phyloP scores from a whole-genome alignment of 768 basidiomycete genomes.

The Plicaturopsis crispa region DNA sequence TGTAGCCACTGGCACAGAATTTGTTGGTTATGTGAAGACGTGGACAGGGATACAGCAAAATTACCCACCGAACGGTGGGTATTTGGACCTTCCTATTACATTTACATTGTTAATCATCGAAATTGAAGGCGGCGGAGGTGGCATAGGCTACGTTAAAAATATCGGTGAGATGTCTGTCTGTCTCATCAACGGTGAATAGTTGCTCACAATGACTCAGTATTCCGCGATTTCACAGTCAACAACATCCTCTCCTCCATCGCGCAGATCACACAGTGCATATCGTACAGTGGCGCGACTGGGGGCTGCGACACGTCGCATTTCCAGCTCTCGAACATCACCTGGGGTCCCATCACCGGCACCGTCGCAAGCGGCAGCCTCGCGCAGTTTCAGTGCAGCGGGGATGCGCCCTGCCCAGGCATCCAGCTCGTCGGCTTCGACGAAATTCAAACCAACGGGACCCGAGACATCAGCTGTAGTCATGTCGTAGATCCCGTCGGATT shows the following conservation, averaged over 20 bases:
- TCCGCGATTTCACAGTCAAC: slow-evolving; percentile 17
- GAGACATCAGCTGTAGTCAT: slow-evolving; percentile 14
- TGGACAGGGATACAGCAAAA: slow-evolving; percentile 25
- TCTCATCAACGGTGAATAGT: not conserved
- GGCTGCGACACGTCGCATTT: slow-evolving; percentile 26
- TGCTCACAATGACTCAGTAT: slow-evolving; percentile 10
- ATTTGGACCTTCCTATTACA: not conserved
- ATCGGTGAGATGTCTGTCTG: slow-evolving; percentile 11
- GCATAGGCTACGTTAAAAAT: slow-evolving; percentile 22
- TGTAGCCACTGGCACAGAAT: slow-evolving; percentile 14
- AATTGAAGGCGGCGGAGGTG: slow-evolving; percentile 28
- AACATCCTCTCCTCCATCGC: slow-evolving; percentile 15
- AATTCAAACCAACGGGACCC: slow-evolving; percentile 9
- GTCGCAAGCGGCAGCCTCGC: slow-evolving; percentile 16
- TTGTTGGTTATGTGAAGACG: slow-evolving; percentile 26
- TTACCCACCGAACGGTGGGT: slow-evolving; percentile 24
- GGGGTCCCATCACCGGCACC: slow-evolving; percentile 20
- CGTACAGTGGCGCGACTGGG: slow-evolving; percentile 24
- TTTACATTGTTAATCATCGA: not conserved
- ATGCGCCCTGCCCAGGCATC: slow-evolving; percentile 20
- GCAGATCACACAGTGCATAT: slow-evolving; percentile 22
- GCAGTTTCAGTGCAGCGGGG: slow-evolving; percentile 23
- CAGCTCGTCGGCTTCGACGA: slow-evolving; percentile 14
- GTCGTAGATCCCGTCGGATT: slow-evolving; percentile 17
- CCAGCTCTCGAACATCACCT: slow-evolving; percentile 24